A percentile compares a stretch with the other conserved stretches of the same genome.
These are phyloP conservation scores for Lipomyces spencermartinsiae DNA, from an alignment of 805 yeast species.

Conservation along the genomic window DNA sequence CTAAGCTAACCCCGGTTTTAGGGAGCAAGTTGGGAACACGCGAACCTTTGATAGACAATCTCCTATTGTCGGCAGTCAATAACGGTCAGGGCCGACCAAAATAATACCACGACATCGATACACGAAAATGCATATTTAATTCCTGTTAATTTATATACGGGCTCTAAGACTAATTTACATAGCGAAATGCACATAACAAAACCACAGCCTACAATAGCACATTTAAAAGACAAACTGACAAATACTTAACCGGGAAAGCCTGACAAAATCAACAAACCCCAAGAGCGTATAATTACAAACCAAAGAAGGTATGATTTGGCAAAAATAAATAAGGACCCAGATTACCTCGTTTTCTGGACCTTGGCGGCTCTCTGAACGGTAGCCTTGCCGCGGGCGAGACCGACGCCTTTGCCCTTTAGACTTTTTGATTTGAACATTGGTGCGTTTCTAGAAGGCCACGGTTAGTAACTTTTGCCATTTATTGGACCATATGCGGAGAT, in stretches of 20 bases:
- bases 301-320: neutral
- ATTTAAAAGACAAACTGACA: neutral
- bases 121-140: neutral
- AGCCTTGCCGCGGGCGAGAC: constrained; percentile 40
- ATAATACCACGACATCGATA: neutral
- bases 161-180: neutral
- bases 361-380: constrained; percentile 40
- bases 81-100: no score
- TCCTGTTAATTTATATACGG: neutral
- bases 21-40: neutral
- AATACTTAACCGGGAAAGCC: neutral
- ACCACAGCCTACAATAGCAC: neutral
- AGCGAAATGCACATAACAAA: constrained; percentile 6
- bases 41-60: no score
- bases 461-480: neutral
- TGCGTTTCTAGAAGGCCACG: constrained; percentile 61
- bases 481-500: neutral
- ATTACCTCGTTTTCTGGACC: constrained; percentile 28
- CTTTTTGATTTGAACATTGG: constrained; percentile 72
- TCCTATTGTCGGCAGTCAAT: no score
- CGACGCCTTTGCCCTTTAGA: constrained; percentile 38
- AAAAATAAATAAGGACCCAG: neutral
- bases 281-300: neutral
- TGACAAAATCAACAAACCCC: neutral
- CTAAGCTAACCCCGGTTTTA: neutral